Evolutionary conservation across 2,329 filamentous ascomycete species (phyloP), one percentile per base, ranked within the genome.

Genomic region (Chalaropsis thielavioides): DNA sequence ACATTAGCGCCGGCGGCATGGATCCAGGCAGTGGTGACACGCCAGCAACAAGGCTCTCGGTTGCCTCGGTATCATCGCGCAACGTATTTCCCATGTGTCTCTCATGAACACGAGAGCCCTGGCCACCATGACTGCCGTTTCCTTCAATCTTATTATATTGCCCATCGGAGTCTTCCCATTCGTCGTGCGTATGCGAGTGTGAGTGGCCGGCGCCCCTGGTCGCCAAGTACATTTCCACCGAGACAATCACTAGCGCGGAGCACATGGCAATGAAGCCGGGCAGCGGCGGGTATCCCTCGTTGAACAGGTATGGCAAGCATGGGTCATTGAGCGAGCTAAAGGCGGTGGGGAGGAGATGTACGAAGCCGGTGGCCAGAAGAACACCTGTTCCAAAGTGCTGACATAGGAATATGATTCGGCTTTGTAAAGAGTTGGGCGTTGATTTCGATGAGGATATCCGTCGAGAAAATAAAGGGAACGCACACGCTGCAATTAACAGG

Each of bases 211-310:
- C 84, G 54, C 84, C 84, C 64, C 83, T 76, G 1, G 86, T 88
- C 0, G 90, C 91, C 69, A 97, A 86, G 73, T 91, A 90, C 76
- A 94, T 95, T 74, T 97, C 92, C 63, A 96, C 81, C 1, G 84
- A 83, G 6, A 95, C 89, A 2, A 96, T 91, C 3, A 88, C 77
- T 67, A 95, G 80, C n/a, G 90, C 88, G 11, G 88, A 85, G 10
- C 85, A 74, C 88, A 95, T 92, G 65, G 89, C 88, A 59, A 95
- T 83, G 60, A 94, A 79, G 1, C 91, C 90, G 0, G 90, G 85
- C 73, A 95, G 86, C 5, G 89, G 89, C 59, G 80, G 83, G 73
- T 94, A 95, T n/a, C 83, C 82, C 68, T 87, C 72, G 72, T 83
- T 92, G 82, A 92, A 95, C 72, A 91, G 87, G 66, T 81, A 78